A percentile compares a stretch with the other conserved stretches of the same genome.
Conservation (phyloP, 345 rosid genomes). For the Jatropha curcas region DNA sequence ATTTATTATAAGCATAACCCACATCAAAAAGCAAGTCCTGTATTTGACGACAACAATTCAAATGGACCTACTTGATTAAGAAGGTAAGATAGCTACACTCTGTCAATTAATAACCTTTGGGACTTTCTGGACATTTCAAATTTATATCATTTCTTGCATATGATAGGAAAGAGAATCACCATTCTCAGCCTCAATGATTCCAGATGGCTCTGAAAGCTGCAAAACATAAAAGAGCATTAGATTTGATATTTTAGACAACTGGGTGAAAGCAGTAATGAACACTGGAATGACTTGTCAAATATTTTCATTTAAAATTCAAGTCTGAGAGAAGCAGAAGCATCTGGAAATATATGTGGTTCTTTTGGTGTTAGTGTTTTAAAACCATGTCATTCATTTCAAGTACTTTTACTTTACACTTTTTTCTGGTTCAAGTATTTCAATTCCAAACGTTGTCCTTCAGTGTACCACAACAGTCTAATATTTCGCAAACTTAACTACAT, state of each 20-base stretch:
- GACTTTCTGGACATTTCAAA: neutral
- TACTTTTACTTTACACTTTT: neutral
- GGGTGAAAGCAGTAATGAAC: constrained; percentile 1
- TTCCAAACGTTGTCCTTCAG: neutral
- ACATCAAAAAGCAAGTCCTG: neutral
- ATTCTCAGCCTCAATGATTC: constrained; percentile 67
- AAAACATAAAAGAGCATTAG: constrained; percentile 22
- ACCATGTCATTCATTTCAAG: neutral
- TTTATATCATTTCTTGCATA: constrained; percentile 3
- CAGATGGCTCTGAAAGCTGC: constrained; percentile 96
- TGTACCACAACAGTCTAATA: neutral
- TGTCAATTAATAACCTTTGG: neutral
- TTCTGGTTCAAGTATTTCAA: too few relatives aligned
- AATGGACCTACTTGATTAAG: neutral
- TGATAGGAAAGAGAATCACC: constrained; percentile 44
- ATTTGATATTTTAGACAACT: constrained; percentile 16
- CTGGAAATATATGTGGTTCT: neutral
- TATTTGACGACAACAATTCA: neutral
- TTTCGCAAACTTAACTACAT: too few relatives aligned
- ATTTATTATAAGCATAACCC: neutral
- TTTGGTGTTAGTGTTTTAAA: neutral
- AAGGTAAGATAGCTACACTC: neutral
- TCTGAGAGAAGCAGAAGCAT: constrained; percentile 6
- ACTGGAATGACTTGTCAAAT: neutral
- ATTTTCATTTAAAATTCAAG: neutral